Conservation (phyloP, 2,329 filamentous ascomycete genomes). For the Aspergillus ochraceoroseus region DNA sequence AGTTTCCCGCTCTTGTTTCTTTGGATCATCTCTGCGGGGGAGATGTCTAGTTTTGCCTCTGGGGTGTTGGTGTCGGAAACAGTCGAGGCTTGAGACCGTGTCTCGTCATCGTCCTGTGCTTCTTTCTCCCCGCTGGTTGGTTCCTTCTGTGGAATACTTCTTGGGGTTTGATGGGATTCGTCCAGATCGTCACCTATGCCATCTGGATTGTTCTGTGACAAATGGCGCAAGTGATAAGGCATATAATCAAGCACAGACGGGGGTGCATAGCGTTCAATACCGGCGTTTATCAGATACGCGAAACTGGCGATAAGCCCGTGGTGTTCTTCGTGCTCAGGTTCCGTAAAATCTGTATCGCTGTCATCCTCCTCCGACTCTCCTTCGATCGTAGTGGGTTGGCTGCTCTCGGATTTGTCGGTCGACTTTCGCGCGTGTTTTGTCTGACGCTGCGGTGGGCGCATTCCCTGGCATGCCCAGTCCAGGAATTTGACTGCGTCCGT, state of each 20-base stretch:
- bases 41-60: slow-evolving; percentile 20
- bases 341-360: slow-evolving; percentile 19
- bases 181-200: background rate
- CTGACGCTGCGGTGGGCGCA: slow-evolving; percentile 40
- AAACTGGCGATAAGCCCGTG: slow-evolving; percentile 38
- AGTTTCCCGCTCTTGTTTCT: slow-evolving; percentile 31
- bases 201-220: slow-evolving; percentile 10
- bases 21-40: slow-evolving; percentile 25
- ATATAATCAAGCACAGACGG: slow-evolving; percentile 49
- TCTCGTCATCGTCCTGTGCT: slow-evolving; percentile 7
- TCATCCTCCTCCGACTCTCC: slow-evolving; percentile 13
- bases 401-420: slow-evolving; percentile 2
- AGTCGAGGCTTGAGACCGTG: slow-evolving; percentile 16
- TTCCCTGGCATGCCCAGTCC: slow-evolving; percentile 65
- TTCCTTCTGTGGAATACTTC: background rate
- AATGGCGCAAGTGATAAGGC: slow-evolving; percentile 27
- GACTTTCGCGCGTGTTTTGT: slow-evolving; percentile 9
- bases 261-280: slow-evolving; percentile 50
- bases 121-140: background rate
- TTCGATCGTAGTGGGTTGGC: slow-evolving; percentile 8
- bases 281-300: slow-evolving; percentile 35
- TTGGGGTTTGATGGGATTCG: background rate
- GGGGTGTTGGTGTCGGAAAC: slow-evolving; percentile 21
- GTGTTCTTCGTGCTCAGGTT: slow-evolving; percentile 23
- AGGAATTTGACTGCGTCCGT: slow-evolving; percentile 75